A percentile compares a stretch with the other conserved stretches of the same genome.
These are phyloP conservation scores for Dactylellina leptospora DNA, from an alignment of 2,329 filamentous ascomycete species.

Conservation along the genomic window DNA sequence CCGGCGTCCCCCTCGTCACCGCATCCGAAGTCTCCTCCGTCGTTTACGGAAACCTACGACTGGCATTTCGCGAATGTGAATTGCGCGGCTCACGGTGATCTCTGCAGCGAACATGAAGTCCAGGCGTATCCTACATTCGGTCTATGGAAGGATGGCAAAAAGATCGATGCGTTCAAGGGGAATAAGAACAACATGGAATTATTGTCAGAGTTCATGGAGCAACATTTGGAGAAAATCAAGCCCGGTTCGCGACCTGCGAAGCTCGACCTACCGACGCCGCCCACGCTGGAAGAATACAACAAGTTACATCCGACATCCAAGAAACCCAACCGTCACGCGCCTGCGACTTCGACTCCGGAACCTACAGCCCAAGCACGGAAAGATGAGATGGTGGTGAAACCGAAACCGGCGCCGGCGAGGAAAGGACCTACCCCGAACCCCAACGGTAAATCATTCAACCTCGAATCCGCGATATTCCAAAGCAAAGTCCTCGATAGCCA, in stretches of 20 bases:
- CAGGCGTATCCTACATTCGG: slow-evolving; percentile 77
- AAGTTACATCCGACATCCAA: slow-evolving; percentile 60
- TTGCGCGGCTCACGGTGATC: slow-evolving; percentile 82
- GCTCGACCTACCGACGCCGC: slow-evolving; percentile 75
- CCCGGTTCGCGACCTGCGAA: slow-evolving; percentile 79
- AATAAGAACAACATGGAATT: slow-evolving; percentile 70
- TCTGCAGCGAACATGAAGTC: slow-evolving; percentile 75
- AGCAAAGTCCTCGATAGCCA: slow-evolving; percentile 82
- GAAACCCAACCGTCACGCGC: slow-evolving; percentile 39
- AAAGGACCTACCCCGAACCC: slow-evolving; percentile 69
- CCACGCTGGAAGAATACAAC: slow-evolving; percentile 62
- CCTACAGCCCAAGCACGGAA: slow-evolving; percentile 60
- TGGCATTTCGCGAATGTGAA: slow-evolving; percentile 88
- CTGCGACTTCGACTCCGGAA: slow-evolving; percentile 54
- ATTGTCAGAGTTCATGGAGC: slow-evolving; percentile 77
- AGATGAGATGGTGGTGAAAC: slow-evolving; percentile 60
- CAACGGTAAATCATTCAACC: slow-evolving; percentile 75
- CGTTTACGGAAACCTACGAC: slow-evolving; percentile 83
- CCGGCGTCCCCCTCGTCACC: slow-evolving; percentile 67
- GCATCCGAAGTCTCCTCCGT: slow-evolving; percentile 66
- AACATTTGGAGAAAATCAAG: slow-evolving; percentile 76
- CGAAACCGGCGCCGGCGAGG: slow-evolving; percentile 53
- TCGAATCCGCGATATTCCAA: slow-evolving; percentile 87
- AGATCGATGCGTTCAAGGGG: slow-evolving; percentile 71
- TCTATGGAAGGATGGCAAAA: slow-evolving; percentile 80